Evolutionary conservation across 2,329 filamentous ascomycete genomes (phyloP).

Genomic region (Ambrosiella cleistominuta): DNA sequence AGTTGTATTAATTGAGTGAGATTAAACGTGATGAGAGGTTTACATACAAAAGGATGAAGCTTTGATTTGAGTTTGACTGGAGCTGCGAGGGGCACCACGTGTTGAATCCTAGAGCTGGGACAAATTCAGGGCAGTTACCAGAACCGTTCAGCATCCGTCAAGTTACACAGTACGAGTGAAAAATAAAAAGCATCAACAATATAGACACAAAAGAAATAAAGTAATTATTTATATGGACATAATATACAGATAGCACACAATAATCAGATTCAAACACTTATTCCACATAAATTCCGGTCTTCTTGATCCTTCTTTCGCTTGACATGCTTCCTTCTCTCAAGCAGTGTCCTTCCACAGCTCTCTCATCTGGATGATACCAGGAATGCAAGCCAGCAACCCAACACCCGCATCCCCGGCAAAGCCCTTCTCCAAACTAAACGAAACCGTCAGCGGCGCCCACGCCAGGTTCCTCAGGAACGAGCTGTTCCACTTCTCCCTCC

Average conservation of each 20-base stretch:
- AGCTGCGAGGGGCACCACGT: no score
- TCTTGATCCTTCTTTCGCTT: not conserved
- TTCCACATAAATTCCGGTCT: not conserved
- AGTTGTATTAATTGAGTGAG: not conserved
- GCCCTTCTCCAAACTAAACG: constrained; percentile 61
- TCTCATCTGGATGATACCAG: constrained; percentile 24
- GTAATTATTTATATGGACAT: no score
- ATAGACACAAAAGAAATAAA: not conserved
- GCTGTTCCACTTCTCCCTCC: constrained; percentile 40
- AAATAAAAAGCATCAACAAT: not conserved
- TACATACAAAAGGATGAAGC: no score
- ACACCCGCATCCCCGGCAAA: constrained; percentile 20
- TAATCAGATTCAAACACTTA: not conserved
- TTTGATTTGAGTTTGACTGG: no score
- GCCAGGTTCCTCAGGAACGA: constrained; percentile 52
- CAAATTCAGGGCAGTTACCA: no score
- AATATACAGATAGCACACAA: not conserved
- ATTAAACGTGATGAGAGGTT: not conserved
- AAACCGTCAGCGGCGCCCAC: constrained; percentile 67
- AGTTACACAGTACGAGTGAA: not conserved
- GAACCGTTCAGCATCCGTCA: no score
- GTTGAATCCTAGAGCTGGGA: no score
- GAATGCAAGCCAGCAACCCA: constrained; percentile 21
- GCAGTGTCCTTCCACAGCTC: constrained; percentile 23
- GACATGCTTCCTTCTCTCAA: not conserved